phyloP scores from a whole-genome alignment of 805 yeast genomes.

The Peterozyma xylosa region DNA sequence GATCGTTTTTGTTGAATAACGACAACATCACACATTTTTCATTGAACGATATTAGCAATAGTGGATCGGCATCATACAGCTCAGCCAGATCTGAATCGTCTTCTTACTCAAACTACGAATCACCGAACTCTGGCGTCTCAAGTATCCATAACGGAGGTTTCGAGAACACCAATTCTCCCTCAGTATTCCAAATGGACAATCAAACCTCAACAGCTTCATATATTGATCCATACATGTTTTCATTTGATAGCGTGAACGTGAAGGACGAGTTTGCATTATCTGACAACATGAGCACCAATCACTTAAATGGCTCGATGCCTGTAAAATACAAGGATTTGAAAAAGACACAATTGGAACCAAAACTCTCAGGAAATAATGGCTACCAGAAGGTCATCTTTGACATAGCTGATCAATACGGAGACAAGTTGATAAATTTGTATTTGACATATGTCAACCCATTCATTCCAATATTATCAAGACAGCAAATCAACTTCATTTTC shows the following conservation, averaged over 20 bases:
- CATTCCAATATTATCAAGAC: constrained; percentile 3
- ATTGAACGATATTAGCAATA: background rate
- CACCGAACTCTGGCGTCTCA: constrained; percentile 2
- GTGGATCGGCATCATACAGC: background rate
- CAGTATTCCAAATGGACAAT: constrained; percentile 1
- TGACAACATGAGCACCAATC: background rate
- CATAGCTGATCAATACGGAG: constrained; percentile 6
- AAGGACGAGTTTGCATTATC: background rate
- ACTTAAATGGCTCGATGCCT: background rate
- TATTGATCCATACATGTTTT: constrained; percentile 4
- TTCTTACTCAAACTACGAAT: constrained; percentile 1
- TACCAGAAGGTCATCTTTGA: constrained; percentile 4
- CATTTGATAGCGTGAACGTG: background rate
- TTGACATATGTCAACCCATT: constrained; percentile 8
- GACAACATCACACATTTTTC: background rate
- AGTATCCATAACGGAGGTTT: background rate
- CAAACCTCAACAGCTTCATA: background rate
- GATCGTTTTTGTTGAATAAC: background rate
- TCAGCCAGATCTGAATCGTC: background rate
- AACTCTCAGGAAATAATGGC: background rate
- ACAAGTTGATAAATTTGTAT: constrained; percentile 4
- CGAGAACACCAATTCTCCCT: background rate
- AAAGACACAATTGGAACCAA: background rate
- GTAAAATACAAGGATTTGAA: background rate
- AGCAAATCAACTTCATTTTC: constrained; percentile 4